Percentiles rank a stretch among this genome's conserved stretches.
phyloP scores from a whole-genome alignment of 495 filamentous ascomycete species.

The Penicillium mononematosum region DNA sequence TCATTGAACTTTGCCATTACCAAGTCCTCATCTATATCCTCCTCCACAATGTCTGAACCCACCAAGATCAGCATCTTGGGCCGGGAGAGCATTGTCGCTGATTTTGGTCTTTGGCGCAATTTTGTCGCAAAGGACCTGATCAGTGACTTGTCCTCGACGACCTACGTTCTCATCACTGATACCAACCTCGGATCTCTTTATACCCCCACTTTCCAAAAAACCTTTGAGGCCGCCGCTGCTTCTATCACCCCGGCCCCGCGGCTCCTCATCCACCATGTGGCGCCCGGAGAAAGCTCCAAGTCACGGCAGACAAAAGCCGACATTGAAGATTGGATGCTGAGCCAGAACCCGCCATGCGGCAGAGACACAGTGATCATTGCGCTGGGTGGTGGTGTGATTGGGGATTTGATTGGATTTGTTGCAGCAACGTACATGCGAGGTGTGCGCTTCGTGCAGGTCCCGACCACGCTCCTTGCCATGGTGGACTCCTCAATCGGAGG shows the following conservation, averaged over 20 bases:
- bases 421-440: conserved; percentile 98
- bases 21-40: conserved; percentile 6
- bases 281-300: conserved; percentile 92
- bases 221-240: conserved; percentile 60
- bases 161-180: conserved; percentile 95
- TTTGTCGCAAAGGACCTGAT: conserved; percentile 83
- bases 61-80: conserved; percentile 58
- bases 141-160: conserved; percentile 72
- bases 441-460: conserved; percentile 93
- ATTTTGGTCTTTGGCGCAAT: conserved; percentile 84
- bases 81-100: conserved; percentile 81
- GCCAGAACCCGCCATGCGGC: conserved; percentile 72
- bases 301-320: conserved; percentile 88
- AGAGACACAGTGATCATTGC: conserved; percentile 94
- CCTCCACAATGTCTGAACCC: conserved; percentile 40
- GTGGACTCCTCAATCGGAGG: conserved; percentile 98
- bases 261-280: conserved; percentile 80
- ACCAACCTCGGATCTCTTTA: conserved; percentile 85
- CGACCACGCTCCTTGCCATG: conserved; percentile 93
- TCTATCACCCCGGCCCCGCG: conserved; percentile 55
- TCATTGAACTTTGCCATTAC: conserved; percentile 3
- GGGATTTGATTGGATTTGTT: conserved; percentile 95
- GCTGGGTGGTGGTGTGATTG: conserved; percentile 95
- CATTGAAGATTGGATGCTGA: conserved; percentile 97
- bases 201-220: conserved; percentile 68